Evolutionary conservation across 768 basidiomycete genomes (phyloP).

Genomic region (Neoboletus magnificus): DNA sequence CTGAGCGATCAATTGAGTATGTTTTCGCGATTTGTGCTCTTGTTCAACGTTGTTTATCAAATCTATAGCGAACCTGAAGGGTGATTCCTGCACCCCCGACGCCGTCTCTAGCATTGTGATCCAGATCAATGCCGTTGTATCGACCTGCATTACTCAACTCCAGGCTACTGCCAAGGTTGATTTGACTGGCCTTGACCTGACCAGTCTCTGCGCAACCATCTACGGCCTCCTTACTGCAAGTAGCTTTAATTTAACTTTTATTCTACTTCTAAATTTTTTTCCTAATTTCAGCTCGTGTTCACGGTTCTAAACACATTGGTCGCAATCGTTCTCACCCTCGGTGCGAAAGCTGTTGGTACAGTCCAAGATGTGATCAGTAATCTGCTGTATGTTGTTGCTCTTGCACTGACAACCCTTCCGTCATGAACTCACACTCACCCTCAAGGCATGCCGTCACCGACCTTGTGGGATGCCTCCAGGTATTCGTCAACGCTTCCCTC

Average conservation of each 20-base stretch:
- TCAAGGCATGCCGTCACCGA: background rate
- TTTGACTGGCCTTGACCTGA: slow-evolving; percentile 9
- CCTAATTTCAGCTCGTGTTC: slow-evolving; percentile 1
- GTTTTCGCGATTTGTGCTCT: background rate
- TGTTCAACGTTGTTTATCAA: background rate
- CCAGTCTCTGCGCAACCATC: slow-evolving; percentile 1
- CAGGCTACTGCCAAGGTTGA: slow-evolving; percentile 5
- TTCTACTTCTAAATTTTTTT: background rate
- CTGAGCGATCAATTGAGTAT: slow-evolving; percentile 7
- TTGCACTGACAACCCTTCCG: background rate
- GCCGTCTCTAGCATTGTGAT: slow-evolving; percentile 9
- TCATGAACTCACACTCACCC: background rate
- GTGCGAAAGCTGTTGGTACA: background rate
- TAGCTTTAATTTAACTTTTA: background rate
- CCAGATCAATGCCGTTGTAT: slow-evolving; percentile 8
- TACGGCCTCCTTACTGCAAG: slow-evolving; percentile 4
- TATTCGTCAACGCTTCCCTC: slow-evolving; percentile 3
- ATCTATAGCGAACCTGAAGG: background rate
- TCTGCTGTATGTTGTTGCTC: slow-evolving; percentile 11
- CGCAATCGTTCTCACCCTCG: background rate
- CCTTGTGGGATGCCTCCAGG: slow-evolving; percentile 13
- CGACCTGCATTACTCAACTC: slow-evolving; percentile 5
- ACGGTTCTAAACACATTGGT: slow-evolving; percentile 6
- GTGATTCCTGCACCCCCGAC: slow-evolving; percentile 5
- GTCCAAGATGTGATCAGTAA: slow-evolving; percentile 1